phyloP scores from a whole-genome alignment of 495 filamentous ascomycete genomes.

The Xylaria scruposa region DNA sequence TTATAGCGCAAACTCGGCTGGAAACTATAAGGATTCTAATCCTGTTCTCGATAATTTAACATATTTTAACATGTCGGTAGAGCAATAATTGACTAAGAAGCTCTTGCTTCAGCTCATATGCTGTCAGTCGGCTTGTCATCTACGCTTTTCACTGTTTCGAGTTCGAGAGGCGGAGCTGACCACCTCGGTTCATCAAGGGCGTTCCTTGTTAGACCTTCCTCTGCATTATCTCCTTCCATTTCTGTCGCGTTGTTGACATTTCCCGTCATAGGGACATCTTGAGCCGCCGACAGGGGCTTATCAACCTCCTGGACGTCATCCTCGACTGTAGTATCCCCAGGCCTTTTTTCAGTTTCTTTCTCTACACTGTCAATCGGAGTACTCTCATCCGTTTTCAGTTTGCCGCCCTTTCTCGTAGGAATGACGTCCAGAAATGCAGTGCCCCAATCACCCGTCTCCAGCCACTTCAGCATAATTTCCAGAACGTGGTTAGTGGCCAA shows the following conservation, averaged over 20 bases:
- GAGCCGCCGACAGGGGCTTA: not conserved
- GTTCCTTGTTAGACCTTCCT: slow-evolving; percentile 40
- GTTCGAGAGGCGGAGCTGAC: slow-evolving; percentile 27
- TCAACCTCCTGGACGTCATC: slow-evolving; percentile 5
- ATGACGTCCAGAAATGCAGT: slow-evolving; percentile 85
- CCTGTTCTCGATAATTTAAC: not conserved
- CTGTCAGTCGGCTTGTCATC: not conserved
- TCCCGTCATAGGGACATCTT: not conserved
- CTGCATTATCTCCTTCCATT: slow-evolving; percentile 40
- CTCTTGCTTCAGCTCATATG: not conserved
- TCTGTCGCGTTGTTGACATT: slow-evolving; percentile 20
- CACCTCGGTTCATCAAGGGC: slow-evolving; percentile 27
- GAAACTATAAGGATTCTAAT: not conserved
- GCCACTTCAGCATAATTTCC: slow-evolving; percentile 94
- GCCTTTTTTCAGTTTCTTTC: slow-evolving; percentile 28
- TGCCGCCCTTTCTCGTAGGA: slow-evolving; percentile 81
- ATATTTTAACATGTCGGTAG: not conserved
- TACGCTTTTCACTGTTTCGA: not conserved
- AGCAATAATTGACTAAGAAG: not conserved
- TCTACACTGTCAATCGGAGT: slow-evolving; percentile 36
- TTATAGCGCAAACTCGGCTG: not conserved
- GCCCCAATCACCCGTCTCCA: slow-evolving; percentile 89
- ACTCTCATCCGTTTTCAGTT: slow-evolving; percentile 47
- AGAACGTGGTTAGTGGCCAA: slow-evolving; percentile 93
- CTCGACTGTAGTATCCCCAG: slow-evolving; percentile 3